Percentiles rank a stretch among this genome's conserved stretches.
phyloP scores from a whole-genome alignment of 140 eudicot species.

The Senecio squalidus region DNA sequence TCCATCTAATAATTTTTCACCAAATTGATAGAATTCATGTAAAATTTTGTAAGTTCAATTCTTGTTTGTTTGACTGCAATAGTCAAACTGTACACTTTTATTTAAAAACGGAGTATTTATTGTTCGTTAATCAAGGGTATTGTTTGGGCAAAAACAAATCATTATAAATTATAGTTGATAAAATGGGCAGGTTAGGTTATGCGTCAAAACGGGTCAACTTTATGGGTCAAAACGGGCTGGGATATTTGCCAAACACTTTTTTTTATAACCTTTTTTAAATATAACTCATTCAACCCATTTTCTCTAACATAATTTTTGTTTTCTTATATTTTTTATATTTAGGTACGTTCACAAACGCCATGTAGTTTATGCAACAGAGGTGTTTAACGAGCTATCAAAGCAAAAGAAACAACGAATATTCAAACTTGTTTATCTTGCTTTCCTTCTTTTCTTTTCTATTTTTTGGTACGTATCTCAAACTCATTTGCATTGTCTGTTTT shows the following conservation, averaged over 20 bases:
- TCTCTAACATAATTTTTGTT: background rate
- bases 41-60: background rate
- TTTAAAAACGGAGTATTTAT: background rate
- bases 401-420: slow-evolving; percentile 46
- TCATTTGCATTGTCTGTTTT: slow-evolving; percentile 1
- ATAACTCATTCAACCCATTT: background rate
- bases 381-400: slow-evolving; percentile 47
- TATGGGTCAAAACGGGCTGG: background rate
- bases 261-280: too few relatives aligned
- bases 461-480: slow-evolving; percentile 47
- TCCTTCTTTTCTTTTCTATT: slow-evolving; percentile 45
- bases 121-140: background rate
- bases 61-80: background rate
- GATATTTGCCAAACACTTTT: background rate
- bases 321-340: background rate
- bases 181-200: background rate
- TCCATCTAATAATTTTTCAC: too few relatives aligned
- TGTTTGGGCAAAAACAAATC: background rate
- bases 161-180: background rate
- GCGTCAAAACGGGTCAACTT: background rate
- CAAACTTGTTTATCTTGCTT: slow-evolving; percentile 54
- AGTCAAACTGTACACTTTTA: background rate
- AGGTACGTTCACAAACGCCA: slow-evolving; percentile 51
- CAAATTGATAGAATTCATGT: background rate
- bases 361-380: slow-evolving; percentile 67